Evolutionary conservation across 208 protist species (phyloP), one percentile per base, ranked within the genome.

Genomic region (Zelonia costaricensis): DNA sequence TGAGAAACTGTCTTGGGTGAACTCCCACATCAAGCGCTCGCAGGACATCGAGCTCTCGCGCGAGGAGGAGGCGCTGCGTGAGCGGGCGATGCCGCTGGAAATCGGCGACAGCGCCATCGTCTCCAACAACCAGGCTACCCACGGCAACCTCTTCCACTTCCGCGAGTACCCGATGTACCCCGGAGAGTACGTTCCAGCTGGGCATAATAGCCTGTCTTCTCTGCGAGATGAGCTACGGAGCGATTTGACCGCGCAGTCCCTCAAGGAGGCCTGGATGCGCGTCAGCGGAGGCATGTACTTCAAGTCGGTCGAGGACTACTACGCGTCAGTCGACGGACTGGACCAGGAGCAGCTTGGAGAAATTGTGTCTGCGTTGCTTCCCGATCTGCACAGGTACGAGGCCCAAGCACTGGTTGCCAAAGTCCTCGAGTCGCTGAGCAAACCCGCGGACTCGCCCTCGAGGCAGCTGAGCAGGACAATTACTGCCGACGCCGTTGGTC

Each of bases 101-200:
- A 58, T 92, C 4, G 81, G 80, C 13, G 76, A 91, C 10, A 81
- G 92, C 60, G 52, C 86, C 10, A 84, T 93, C 16, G 38, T 82
- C 0, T 45, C 72, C 0, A 87, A 76, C 56, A 84, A 76, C 18
- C 86, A 93, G 63, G 74, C 83, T 12, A 86, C 77, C 0, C 86
- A 93, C 62, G 91, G 87, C 20, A 96, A 94, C 67, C 62, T 94
- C 16, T 96, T 96, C 58, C 83, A 93, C 22, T 93, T 96, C 52
- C 87, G 91, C 23, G 87, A 96, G 53, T 96, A 92, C 48, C 91
- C 91, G 0, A 94, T 96, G 91, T 96, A 92, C 56, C 91, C 91
- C 0, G 91, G 91, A 3, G 91, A 96, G 69, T 96, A 96, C 69
- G 82, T 96, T 25, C 91, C 91, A 12, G 75, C 91, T 3, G 70